These are phyloP conservation scores for Cutaneotrichosporon sp. DNA, from an alignment of 1,284 basidiomycete species.

Conservation along the genomic window DNA sequence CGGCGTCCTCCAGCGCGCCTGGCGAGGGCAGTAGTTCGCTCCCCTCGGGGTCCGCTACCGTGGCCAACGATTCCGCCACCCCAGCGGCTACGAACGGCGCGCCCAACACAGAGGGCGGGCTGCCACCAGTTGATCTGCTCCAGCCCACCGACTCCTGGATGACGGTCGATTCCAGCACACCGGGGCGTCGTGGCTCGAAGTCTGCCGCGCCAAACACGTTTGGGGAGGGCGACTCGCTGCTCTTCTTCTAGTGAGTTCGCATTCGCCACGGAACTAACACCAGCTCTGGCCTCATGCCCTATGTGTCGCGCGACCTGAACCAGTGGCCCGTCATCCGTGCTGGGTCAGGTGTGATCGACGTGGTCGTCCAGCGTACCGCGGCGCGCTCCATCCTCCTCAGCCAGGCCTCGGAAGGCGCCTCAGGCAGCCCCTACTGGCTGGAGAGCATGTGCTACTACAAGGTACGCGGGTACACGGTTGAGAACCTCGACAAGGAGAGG, in stretches of 20 bases:
- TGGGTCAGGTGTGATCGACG: conserved; percentile 77
- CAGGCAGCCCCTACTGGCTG: conserved; percentile 69
- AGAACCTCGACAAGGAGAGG: conserved; percentile 63
- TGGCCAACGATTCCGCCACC: not conserved
- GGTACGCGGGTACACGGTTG: conserved; percentile 66
- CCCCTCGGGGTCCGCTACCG: no score
- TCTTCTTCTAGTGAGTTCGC: conserved; percentile 63
- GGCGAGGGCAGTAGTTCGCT: no score
- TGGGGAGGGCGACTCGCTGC: conserved; percentile 70
- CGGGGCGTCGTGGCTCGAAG: not conserved
- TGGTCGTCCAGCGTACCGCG: conserved; percentile 69
- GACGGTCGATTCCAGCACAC: conserved; percentile 34
- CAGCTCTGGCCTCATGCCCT: conserved; percentile 55
- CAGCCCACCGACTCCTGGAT: conserved; percentile 47
- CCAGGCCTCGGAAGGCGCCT: conserved; percentile 67
- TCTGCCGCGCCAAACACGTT: conserved; percentile 42
- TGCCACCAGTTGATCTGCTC: conserved; percentile 33
- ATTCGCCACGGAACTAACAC: not conserved
- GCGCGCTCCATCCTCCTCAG: conserved; percentile 63
- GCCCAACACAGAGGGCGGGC: conserved; percentile 23
- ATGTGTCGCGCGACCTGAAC: conserved; percentile 69
- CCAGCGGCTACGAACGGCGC: conserved; percentile 30
- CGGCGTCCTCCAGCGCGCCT: conserved; percentile 66
- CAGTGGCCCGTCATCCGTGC: conserved; percentile 80
- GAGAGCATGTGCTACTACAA: conserved; percentile 73